A percentile compares a stretch with the other conserved stretches of the same genome.
Evolutionary conservation across 208 protist genomes (phyloP).

Genomic region (Acanthamoeba lenticulata): DNA sequence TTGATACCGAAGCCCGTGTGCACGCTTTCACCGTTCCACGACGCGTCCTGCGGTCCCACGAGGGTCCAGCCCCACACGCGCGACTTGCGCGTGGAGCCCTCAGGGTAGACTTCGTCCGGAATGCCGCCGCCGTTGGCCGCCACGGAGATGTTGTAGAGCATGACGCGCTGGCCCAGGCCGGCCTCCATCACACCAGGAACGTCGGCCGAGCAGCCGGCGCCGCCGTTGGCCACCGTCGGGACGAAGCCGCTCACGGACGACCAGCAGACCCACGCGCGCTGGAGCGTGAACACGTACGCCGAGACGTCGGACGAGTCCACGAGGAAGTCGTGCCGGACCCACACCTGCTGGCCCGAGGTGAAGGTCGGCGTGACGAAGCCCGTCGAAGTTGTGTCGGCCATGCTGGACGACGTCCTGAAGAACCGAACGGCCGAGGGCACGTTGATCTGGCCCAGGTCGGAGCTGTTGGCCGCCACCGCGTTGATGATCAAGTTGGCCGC

Average conservation of each 20-base stretch:
- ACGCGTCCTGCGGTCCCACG: background rate
- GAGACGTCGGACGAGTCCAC: background rate
- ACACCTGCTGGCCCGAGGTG: background rate
- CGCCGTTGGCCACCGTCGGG: background rate
- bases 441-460: slow-evolving; percentile 23
- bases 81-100: background rate
- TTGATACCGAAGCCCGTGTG: slow-evolving; percentile 35
- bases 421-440: background rate
- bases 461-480: background rate
- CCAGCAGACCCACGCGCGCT: slow-evolving; percentile 37
- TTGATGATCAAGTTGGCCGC: slow-evolving; percentile 7
- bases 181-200: slow-evolving; percentile 44
- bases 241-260: background rate
- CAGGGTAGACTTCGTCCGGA: background rate
- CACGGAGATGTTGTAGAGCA: slow-evolving; percentile 1
- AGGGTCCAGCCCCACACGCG: background rate
- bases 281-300: slow-evolving; percentile 32
- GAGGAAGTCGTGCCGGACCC: slow-evolving; percentile 21
- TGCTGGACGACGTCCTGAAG: background rate
- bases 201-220: slow-evolving; percentile 24
- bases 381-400: background rate
- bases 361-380: background rate
- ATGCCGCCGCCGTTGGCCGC: background rate
- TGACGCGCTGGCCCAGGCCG: background rate
- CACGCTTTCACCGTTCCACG: background rate